Evolutionary conservation across 2,329 filamentous ascomycete genomes (phyloP).

Genomic region (Ophiostoma montium): DNA sequence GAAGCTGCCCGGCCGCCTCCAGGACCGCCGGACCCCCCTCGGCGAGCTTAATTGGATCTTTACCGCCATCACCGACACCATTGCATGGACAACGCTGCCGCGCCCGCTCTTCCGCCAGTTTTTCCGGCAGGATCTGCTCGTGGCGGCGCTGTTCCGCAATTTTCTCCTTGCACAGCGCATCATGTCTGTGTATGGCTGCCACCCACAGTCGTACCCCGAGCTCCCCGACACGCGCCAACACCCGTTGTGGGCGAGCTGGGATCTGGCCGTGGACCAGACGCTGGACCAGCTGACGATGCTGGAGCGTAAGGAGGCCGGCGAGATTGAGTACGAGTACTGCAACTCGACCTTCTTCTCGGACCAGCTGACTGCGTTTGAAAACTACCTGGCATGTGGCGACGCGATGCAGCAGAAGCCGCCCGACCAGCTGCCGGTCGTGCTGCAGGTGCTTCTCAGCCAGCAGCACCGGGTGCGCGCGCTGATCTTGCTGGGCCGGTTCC

Average conservation of each 20-base stretch:
- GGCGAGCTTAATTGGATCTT: conserved; percentile 99
- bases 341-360: conserved; percentile 96
- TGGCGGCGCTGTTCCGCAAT: conserved; percentile 93
- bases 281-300: conserved; percentile 77
- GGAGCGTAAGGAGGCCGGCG: conserved; percentile 61
- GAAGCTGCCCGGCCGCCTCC: conserved; percentile 78
- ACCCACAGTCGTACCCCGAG: conserved; percentile 79
- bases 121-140: conserved; percentile 95
- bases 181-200: conserved; percentile 92
- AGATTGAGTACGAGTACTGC: conserved; percentile 74
- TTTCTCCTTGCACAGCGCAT: conserved; percentile 89
- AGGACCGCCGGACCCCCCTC: conserved; percentile 83
- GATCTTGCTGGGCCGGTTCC: conserved; percentile 81
- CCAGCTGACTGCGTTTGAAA: conserved; percentile 91
- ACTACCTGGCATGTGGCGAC: conserved; percentile 71
- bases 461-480: conserved; percentile 84
- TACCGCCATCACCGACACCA: conserved; percentile 95
- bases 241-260: conserved; percentile 94
- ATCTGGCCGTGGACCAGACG: conserved; percentile 91
- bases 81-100: conserved; percentile 91
- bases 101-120: conserved; percentile 90
- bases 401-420: conserved; percentile 76
- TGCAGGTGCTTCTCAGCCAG: conserved; percentile 91
- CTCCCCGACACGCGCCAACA: conserved; percentile 94
- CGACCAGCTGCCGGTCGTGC: conserved; percentile 87